Conservation (phyloP, 208 protist species). For the Trypanosoma scelopori region DNA sequence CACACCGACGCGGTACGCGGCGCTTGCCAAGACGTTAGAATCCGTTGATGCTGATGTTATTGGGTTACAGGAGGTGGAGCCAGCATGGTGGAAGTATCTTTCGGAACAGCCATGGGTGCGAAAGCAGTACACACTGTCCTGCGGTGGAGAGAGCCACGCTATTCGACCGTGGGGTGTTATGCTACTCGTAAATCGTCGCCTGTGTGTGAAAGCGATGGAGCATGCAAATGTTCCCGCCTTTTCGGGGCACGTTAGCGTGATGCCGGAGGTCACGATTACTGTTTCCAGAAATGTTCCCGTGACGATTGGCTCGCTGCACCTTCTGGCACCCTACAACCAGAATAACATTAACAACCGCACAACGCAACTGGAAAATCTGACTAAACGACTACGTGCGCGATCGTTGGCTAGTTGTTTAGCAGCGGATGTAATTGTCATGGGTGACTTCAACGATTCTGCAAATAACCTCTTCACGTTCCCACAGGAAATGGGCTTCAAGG, state of each 20-base stretch:
- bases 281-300: constrained; percentile 34
- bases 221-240: constrained; percentile 48
- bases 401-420: constrained; percentile 10
- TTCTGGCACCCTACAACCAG: constrained; percentile 55
- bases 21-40: constrained; percentile 41
- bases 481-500: constrained; percentile 37
- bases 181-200: constrained; percentile 37
- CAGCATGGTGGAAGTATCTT: constrained; percentile 48
- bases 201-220: constrained; percentile 25
- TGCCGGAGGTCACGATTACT: constrained; percentile 44
- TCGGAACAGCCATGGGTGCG: constrained; percentile 49
- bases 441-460: constrained; percentile 61
- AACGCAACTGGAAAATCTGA: constrained; percentile 43
- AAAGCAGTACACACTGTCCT: constrained; percentile 39
- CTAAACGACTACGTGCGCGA: constrained; percentile 28
- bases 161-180: constrained; percentile 58
- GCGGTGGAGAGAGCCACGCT: constrained; percentile 30
- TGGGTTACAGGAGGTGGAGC: constrained; percentile 63
- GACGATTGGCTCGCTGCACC: constrained; percentile 47
- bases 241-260: constrained; percentile 42
- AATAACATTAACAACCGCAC: constrained; percentile 52
- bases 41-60: constrained; percentile 52
- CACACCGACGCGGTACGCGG: constrained; percentile 49
- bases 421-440: constrained; percentile 36
- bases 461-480: constrained; percentile 41